Percentiles rank a stretch among this genome's conserved stretches.
Conservation (phyloP, 1,139 yeast species). For the Hyphopichia pseudoburtonii region DNA sequence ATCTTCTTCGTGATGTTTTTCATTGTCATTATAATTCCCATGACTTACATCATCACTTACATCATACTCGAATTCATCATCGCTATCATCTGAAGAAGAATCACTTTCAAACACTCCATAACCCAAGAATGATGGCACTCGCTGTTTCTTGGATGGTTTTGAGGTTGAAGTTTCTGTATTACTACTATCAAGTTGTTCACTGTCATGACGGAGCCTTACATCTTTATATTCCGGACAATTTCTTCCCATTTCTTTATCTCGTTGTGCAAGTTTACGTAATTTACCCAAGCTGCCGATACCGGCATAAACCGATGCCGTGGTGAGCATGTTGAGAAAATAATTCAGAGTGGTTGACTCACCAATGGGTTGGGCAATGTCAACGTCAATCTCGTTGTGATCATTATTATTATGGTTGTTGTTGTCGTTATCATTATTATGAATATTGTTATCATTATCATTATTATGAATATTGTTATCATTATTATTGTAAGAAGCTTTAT, state of each 20-base stretch:
- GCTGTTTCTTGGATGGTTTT: neutral
- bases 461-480: no score
- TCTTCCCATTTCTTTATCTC: conserved; percentile 11
- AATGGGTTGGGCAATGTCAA: conserved; percentile 19
- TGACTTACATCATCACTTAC: conserved; percentile 6
- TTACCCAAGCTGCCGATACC: conserved; percentile 31
- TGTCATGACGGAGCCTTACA: neutral
- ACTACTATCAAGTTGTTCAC: neutral
- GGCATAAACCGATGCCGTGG: conserved; percentile 53
- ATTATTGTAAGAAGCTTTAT: no score
- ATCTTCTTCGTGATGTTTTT: neutral
- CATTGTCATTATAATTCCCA: conserved; percentile 3
- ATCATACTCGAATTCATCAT: conserved; percentile 6
- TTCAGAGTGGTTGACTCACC: conserved; percentile 17
- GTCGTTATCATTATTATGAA: no score
- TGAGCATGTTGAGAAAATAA: conserved; percentile 45
- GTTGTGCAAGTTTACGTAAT: conserved; percentile 5
- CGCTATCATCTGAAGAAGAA: conserved; percentile 5
- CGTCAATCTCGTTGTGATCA: conserved; percentile 18
- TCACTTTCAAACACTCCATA: conserved; percentile 3
- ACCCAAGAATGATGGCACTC: conserved; percentile 1
- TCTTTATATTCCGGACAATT: conserved; percentile 16
- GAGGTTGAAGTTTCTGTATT: neutral
- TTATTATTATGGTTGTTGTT: neutral
- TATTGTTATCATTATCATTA: no score